These are phyloP conservation scores for Sporothrix humicola DNA, from an alignment of 2,329 filamentous ascomycete genomes.

Conservation along the genomic window DNA sequence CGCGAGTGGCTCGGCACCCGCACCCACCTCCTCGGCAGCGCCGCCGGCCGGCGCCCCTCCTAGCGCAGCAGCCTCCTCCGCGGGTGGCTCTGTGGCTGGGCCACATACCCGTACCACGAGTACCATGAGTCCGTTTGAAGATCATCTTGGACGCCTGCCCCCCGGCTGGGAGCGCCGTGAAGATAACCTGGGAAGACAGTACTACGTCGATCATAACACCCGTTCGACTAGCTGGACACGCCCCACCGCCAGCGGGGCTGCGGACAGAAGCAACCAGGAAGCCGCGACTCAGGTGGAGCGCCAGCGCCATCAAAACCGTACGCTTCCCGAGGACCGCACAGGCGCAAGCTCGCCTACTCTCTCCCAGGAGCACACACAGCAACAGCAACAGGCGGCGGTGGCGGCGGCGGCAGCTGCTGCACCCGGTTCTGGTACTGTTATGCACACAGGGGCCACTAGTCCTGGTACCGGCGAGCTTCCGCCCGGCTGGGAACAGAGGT, in stretches of 20 bases:
- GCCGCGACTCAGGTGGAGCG: constrained; percentile 92
- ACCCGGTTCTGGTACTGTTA: constrained; percentile 75
- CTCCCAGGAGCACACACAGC: constrained; percentile 58
- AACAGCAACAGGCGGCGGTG: constrained; percentile 52
- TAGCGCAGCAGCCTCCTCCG: constrained; percentile 50
- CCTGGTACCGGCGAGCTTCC: constrained; percentile 94
- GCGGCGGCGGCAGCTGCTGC: constrained; percentile 51
- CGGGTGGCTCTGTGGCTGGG: constrained; percentile 47
- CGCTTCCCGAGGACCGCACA: constrained; percentile 92
- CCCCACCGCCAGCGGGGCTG: constrained; percentile 78
- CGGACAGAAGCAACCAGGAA: constrained; percentile 80
- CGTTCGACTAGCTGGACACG: constrained; percentile 95
- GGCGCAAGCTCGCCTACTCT: constrained; percentile 89
- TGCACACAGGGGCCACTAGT: constrained; percentile 93
- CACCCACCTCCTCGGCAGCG: constrained; percentile 23
- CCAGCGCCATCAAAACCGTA: constrained; percentile 91
- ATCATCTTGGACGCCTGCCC: constrained; percentile 89
- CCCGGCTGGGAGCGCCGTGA: constrained; percentile 95
- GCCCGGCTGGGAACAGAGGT: constrained; percentile 93
- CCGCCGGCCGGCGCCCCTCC: constrained; percentile 16
- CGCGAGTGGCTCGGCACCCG: constrained; percentile 45
- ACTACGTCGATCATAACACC: constrained; percentile 98
- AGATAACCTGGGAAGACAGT: constrained; percentile 92
- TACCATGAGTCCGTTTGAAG: constrained; percentile 90
- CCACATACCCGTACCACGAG: constrained; percentile 52